phyloP scores from a whole-genome alignment of 805 yeast genomes.

The Lipomyces sp. region DNA sequence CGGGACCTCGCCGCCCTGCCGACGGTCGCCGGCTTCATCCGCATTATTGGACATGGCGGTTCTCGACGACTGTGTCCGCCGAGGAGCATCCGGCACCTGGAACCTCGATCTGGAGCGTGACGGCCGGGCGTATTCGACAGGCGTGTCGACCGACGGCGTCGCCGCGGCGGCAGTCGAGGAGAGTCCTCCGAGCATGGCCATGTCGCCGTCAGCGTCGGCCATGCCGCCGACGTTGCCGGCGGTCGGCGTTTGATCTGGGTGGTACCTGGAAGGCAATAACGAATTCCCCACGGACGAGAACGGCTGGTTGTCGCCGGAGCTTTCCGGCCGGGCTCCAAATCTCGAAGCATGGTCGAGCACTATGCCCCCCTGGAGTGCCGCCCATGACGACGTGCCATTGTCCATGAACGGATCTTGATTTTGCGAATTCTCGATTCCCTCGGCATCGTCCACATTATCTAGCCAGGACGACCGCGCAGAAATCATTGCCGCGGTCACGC shows the following conservation, averaged over 20 bases:
- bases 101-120: slow-evolving; percentile 1
- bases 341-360: neutral
- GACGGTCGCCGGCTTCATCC: neutral
- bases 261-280: neutral
- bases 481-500: slow-evolving; percentile 24
- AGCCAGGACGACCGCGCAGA: slow-evolving; percentile 27
- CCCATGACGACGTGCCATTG: neutral
- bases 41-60: too few species aligned
- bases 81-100: slow-evolving; percentile 20
- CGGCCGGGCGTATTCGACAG: slow-evolving; percentile 1
- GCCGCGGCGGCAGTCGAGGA: neutral
- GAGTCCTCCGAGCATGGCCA: slow-evolving; percentile 1
- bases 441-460: slow-evolving; percentile 11
- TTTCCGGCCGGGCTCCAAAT: neutral
- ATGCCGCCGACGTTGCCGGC: neutral
- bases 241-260: slow-evolving; percentile 3
- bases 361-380: neutral
- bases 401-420: slow-evolving; percentile 23
- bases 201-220: slow-evolving; percentile 4
- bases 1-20: slow-evolving; percentile 1
- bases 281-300: neutral
- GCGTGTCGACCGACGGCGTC: neutral
- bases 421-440: slow-evolving; percentile 18
- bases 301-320: neutral
- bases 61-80: slow-evolving; percentile 6